These are phyloP conservation scores for Solanum hybrid DNA, from an alignment of 305 asterid genomes.

Conservation along the genomic window DNA sequence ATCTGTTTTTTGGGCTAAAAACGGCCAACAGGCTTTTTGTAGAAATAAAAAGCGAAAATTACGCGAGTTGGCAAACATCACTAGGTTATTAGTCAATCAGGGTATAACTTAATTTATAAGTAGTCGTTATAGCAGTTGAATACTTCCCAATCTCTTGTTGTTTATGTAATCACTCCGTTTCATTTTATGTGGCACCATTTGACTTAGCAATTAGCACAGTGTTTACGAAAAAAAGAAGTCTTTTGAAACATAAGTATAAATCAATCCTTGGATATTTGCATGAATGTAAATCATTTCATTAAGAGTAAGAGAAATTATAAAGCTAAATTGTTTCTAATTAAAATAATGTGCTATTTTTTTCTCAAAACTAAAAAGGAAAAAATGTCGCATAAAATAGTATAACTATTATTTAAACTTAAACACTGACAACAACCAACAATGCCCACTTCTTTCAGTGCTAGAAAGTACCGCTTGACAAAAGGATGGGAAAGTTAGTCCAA, in stretches of 20 bases:
- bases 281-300: neutral
- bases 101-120: no score
- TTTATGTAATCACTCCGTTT: neutral
- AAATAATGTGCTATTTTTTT: neutral
- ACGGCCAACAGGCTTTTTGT: neutral
- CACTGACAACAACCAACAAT: no score
- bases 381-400: no score
- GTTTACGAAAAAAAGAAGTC: neutral
- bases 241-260: neutral
- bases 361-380: no score
- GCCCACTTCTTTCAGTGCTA: no score
- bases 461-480: no score
- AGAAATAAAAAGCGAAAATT: neutral
- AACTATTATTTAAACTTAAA: no score
- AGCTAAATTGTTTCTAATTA: no score
- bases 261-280: neutral
- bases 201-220: no score
- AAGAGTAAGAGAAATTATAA: neutral
- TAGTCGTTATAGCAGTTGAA: neutral
- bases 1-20: neutral
- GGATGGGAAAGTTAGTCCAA: no score
- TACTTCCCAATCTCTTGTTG: neutral
- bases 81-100: no score
- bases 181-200: neutral
- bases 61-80: no score